Conservation (phyloP, 2,329 filamentous ascomycete genomes). For the Diaporthe sp. region DNA sequence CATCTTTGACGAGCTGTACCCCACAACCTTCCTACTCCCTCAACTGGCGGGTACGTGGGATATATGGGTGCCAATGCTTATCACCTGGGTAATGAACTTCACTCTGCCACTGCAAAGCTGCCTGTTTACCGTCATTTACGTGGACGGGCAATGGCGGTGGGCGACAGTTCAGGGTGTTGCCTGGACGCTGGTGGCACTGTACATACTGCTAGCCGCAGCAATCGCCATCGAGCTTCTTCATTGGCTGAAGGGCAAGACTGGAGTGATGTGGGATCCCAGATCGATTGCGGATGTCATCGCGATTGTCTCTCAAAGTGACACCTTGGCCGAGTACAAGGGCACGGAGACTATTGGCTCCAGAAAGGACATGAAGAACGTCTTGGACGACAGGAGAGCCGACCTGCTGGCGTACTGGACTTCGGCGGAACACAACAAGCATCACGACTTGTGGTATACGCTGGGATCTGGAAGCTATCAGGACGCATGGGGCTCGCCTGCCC, state of each 20-base stretch:
- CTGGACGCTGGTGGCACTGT: constrained; percentile 83
- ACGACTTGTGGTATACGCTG: constrained; percentile 81
- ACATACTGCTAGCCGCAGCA: constrained; percentile 74
- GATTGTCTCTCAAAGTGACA: constrained; percentile 84
- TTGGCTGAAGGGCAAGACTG: constrained; percentile 76
- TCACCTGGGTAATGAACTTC: constrained; percentile 84
- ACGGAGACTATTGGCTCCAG: constrained; percentile 71
- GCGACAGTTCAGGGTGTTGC: constrained; percentile 81
- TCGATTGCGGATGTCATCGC: constrained; percentile 85
- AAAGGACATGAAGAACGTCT: constrained; percentile 64
- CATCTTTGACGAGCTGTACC: constrained; percentile 77
- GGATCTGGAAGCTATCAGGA: constrained; percentile 56
- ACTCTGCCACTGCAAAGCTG: constrained; percentile 85
- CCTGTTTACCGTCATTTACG: constrained; percentile 75
- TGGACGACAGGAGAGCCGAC: constrained; percentile 70
- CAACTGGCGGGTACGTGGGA: constrained; percentile 72
- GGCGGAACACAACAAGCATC: constrained; percentile 66
- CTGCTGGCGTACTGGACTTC: constrained; percentile 90
- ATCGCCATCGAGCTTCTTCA: constrained; percentile 71
- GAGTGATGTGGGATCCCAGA: constrained; percentile 86
- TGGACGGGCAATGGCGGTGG: constrained; percentile 79
- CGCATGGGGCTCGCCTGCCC: constrained; percentile 36
- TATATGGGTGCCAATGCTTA: constrained; percentile 74
- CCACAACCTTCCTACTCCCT: constrained; percentile 75
- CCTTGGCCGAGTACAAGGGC: constrained; percentile 77